These are phyloP conservation scores for Stromatinia cepivora DNA, from an alignment of 2,329 filamentous ascomycete genomes.

Conservation along the genomic window DNA sequence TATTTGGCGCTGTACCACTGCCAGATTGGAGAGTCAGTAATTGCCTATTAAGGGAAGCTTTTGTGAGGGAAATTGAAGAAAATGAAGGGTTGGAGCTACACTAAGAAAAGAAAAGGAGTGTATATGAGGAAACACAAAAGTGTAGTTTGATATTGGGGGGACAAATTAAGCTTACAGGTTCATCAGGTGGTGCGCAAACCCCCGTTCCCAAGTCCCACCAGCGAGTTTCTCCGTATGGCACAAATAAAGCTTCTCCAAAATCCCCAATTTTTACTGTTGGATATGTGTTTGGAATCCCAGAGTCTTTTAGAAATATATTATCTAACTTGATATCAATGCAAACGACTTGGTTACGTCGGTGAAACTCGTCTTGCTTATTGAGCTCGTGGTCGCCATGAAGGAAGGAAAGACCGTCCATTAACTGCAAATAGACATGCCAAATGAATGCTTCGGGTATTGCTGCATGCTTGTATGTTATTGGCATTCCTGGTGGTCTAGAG, in stretches of 20 bases:
- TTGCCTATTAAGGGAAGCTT: too few relatives aligned
- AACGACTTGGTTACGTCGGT: slow-evolving; percentile 6
- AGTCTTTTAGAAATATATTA: slow-evolving; percentile 14
- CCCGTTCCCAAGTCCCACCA: background rate
- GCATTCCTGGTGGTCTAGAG: background rate
- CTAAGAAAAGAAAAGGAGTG: too few relatives aligned
- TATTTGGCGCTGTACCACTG: slow-evolving; percentile 4
- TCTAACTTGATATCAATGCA: slow-evolving; percentile 10
- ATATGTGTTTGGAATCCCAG: background rate
- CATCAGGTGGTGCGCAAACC: background rate
- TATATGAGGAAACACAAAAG: too few relatives aligned
- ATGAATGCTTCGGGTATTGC: slow-evolving; percentile 19
- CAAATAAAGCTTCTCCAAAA: slow-evolving; percentile 17
- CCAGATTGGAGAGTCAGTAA: too few relatives aligned
- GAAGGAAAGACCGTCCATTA: slow-evolving; percentile 2
- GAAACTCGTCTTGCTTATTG: background rate
- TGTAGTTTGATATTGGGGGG: too few relatives aligned
- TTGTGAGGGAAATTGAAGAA: too few relatives aligned
- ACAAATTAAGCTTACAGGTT: background rate
- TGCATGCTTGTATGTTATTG: background rate
- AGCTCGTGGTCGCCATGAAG: slow-evolving; percentile 14
- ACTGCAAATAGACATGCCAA: slow-evolving; percentile 9
- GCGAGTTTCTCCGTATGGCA: background rate
- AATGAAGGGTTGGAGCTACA: too few relatives aligned
- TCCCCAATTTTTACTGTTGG: slow-evolving; percentile 15